Evolutionary conservation across 768 basidiomycete species (phyloP).

Genomic region (Suillus sp.): DNA sequence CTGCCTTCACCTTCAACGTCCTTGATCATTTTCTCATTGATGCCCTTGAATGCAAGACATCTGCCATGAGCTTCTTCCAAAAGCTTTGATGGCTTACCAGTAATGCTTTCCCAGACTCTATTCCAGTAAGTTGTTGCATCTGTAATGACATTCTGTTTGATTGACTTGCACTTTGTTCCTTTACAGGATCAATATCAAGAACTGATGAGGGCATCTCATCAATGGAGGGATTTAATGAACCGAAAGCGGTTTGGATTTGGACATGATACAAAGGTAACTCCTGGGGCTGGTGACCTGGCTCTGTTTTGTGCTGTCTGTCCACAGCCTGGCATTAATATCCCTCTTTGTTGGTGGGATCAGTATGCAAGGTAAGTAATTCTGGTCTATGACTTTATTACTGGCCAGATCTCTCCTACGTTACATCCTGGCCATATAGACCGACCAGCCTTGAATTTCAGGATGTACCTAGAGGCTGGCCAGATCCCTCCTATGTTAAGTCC

Average conservation of each 20-base stretch:
- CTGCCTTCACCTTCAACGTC: conserved; percentile 20
- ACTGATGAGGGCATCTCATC: conserved; percentile 13
- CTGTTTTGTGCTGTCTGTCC: conserved; percentile 33
- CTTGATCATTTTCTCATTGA: conserved; percentile 26
- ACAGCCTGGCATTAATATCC: conserved; percentile 29
- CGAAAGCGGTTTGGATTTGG: conserved; percentile 12
- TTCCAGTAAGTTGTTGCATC: no score
- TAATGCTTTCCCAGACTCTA: conserved; percentile 4
- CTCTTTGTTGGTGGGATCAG: conserved; percentile 21
- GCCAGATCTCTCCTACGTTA: neutral
- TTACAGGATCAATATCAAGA: conserved; percentile 16
- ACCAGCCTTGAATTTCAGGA: no score
- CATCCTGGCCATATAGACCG: no score
- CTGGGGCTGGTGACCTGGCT: conserved; percentile 12
- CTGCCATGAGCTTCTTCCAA: conserved; percentile 5
- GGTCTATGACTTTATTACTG: neutral
- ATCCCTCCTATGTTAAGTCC: no score
- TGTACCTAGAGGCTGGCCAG: no score
- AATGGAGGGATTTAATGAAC: conserved; percentile 12
- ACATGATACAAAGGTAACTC: conserved; percentile 13
- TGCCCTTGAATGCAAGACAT: conserved; percentile 19
- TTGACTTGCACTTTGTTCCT: no score
- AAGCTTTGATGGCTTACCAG: conserved; percentile 9
- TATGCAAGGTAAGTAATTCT: conserved; percentile 10
- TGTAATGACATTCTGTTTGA: no score